phyloP scores from a whole-genome alignment of 179 eudicot genomes.

The Nepenthes alata region DNA sequence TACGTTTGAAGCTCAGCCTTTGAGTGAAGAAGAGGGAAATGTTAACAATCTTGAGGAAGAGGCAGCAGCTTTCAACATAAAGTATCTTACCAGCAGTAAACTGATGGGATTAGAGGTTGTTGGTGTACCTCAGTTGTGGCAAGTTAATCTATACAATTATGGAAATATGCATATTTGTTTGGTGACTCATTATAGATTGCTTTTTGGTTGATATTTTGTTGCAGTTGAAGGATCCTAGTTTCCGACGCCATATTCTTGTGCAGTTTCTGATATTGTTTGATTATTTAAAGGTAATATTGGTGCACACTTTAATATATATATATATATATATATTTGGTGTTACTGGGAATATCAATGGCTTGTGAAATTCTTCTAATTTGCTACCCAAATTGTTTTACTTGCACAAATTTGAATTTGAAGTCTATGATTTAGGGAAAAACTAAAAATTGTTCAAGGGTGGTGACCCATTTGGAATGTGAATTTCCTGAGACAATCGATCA shows the following conservation, averaged over 20 bases:
- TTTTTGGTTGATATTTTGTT: constrained; percentile 3
- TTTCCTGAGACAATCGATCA: too few species aligned
- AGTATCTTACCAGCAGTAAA: constrained; percentile 98
- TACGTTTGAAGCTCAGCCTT: constrained; percentile 96
- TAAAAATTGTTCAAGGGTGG: too few species aligned
- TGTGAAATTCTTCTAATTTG: not conserved
- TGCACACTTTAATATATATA: constrained; percentile 1
- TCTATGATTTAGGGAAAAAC: too few species aligned
- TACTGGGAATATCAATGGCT: not conserved
- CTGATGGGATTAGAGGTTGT: constrained; percentile 96
- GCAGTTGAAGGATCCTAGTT: constrained; percentile 98
- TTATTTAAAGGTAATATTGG: constrained; percentile 65
- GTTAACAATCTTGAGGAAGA: constrained; percentile 87
- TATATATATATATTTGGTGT: not conserved
- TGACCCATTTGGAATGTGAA: too few species aligned
- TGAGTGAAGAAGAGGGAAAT: constrained; percentile 94
- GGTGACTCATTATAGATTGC: not conserved
- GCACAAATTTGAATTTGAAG: too few species aligned
- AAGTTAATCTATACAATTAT: not conserved
- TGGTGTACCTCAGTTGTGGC: not conserved
- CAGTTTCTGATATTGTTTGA: constrained; percentile 94
- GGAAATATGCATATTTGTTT: constrained; percentile 1
- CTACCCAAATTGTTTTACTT: too few species aligned
- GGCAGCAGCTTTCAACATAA: constrained; percentile 76
- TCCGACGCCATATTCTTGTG: constrained; percentile 89